Conservation (phyloP, 345 rosid genomes). For the Barbarea vulgaris region DNA sequence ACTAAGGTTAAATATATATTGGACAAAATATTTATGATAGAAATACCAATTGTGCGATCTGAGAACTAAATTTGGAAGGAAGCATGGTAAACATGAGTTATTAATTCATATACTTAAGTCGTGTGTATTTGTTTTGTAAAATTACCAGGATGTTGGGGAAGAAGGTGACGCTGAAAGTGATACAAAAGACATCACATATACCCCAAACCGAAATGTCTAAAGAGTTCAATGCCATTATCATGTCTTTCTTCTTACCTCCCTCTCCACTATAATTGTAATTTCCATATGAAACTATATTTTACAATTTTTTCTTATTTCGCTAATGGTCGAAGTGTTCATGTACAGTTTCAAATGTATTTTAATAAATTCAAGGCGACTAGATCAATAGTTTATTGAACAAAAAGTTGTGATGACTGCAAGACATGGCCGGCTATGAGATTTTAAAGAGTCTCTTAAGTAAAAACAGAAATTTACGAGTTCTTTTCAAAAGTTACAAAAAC, state of each 20-base stretch:
- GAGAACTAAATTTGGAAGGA: background rate
- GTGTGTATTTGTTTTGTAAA: background rate
- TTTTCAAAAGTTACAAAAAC: no score
- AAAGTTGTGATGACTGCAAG: background rate
- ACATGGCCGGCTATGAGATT: background rate
- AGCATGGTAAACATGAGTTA: background rate
- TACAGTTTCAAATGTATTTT: background rate
- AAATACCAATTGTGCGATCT: background rate
- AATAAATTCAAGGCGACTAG: background rate
- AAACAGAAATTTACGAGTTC: no score
- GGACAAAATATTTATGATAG: background rate
- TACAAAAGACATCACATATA: constrained; percentile 65
- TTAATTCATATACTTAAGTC: background rate
- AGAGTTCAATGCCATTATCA: constrained; percentile 54
- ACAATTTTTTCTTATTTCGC: background rate
- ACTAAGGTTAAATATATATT: background rate
- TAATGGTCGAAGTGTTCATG: background rate
- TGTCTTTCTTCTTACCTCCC: constrained; percentile 47
- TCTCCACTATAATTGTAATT: constrained; percentile 1
- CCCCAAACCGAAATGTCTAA: constrained; percentile 67
- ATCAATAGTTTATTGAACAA: background rate
- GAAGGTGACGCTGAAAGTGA: constrained; percentile 62
- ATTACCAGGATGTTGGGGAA: constrained; percentile 68
- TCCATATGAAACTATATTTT: background rate
- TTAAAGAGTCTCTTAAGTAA: no score